Percentiles rank a stretch among this genome's conserved stretches.
These are phyloP conservation scores for Metschnikowia lochheadii DNA, from an alignment of 805 yeast species.

Conservation along the genomic window DNA sequence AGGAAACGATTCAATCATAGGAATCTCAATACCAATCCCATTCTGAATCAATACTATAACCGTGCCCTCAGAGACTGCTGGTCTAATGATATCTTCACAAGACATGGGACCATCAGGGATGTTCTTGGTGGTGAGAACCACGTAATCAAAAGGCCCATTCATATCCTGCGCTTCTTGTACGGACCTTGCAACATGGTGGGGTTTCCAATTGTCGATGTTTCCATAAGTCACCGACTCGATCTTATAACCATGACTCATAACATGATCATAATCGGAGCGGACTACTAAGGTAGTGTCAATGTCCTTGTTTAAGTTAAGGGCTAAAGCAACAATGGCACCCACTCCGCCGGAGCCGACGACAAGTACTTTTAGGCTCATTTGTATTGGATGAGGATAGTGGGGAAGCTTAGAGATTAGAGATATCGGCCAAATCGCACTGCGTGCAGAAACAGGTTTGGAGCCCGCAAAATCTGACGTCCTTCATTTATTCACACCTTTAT, in stretches of 20 bases:
- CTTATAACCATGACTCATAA: constrained; percentile 12
- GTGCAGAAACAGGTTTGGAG: not conserved
- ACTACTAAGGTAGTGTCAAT: constrained; percentile 17
- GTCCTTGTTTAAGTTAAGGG: constrained; percentile 10
- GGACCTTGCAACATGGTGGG: constrained; percentile 9
- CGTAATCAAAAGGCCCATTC: constrained; percentile 25
- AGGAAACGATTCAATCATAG: constrained; percentile 50
- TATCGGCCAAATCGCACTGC: not conserved
- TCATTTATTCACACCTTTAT: not conserved
- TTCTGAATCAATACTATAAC: constrained; percentile 59
- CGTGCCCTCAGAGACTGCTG: constrained; percentile 27
- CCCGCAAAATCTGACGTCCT: too few species aligned
- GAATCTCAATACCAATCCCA: constrained; percentile 60
- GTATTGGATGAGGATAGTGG: not conserved
- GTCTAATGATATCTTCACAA: constrained; percentile 40
- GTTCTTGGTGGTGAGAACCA: constrained; percentile 33
- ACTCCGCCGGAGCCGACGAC: constrained; percentile 21
- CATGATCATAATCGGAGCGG: constrained; percentile 16
- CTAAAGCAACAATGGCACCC: constrained; percentile 17
- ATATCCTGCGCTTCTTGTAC: constrained; percentile 13
- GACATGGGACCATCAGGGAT: constrained; percentile 31
- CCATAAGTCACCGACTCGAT: constrained; percentile 17
- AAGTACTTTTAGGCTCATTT: constrained; percentile 12
- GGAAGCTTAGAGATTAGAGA: too few species aligned
- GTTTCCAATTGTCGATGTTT: constrained; percentile 13